Base-by-base conservation (phyloP, 768 basidiomycete species). In the Pleurotus tuber-regium region DNA sequence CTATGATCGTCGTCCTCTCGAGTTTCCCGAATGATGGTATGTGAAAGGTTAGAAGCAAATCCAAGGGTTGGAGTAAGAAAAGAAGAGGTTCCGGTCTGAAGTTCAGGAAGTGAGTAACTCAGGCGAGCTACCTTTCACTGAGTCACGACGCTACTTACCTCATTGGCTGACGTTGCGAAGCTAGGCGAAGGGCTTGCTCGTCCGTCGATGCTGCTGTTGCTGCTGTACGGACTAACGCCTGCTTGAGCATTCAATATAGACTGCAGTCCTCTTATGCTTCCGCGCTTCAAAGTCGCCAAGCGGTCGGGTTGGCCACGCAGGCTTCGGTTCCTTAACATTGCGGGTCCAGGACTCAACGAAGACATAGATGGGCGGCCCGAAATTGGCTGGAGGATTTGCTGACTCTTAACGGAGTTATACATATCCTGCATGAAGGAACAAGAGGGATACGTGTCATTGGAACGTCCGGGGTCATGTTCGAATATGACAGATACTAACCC, bases 131-230 rank as follows among this genome's bases (percentile, higher is more conserved):
- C 26, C 21, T 43, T 40, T 44, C 49, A 35, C n/a, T n/a, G 4
- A 4, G 19, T 26, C 14, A 23, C 43, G 31, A 2, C 2, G 19
- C 4, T n/a, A 58, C 75, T 51, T 58, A 87, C 88, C 59, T 97
- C 95, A 62, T 91, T 80, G 3, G 91, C 80, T 14, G 90, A 95
- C 4, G 92, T 93, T 2, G 92, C 87, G 63, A 88, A 93, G 66
- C 93, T 97, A 2, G 95, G 94, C 3, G 95, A 90, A 4, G 96
- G 97, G 64, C 94, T 97, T n/a, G 86, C 78, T 19, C 93, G 80
- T 1, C 96, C 93, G 61, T 95, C 91, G 52, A 87, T 79, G 58
- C 83, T 88, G 65, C 84, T 86, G 59, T 83, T 87, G 59, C 87
- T 90, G 60, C 89, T 90, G 61, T 92, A 93, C 5, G 91, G 90